Conservation (phyloP, 805 yeast species). For the Teunomyces panamensis region DNA sequence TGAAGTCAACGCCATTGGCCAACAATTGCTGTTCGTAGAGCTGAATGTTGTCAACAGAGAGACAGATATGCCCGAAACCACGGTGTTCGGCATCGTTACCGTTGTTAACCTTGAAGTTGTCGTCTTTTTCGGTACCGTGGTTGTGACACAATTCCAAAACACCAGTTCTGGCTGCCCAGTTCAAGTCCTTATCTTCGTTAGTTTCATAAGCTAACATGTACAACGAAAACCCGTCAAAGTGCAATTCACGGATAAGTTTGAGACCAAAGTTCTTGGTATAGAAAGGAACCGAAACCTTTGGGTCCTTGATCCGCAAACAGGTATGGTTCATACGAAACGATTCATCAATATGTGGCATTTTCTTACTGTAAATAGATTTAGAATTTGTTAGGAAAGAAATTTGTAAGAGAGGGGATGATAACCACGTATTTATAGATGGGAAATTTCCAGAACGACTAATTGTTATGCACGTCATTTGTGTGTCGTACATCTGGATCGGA, state of each 20-base stretch:
- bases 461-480: no score
- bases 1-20: conserved; percentile 63
- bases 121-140: conserved; percentile 65
- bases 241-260: conserved; percentile 51
- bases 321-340: conserved; percentile 60
- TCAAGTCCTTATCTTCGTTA: conserved; percentile 32
- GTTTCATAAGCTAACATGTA: conserved; percentile 56
- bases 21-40: conserved; percentile 58
- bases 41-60: conserved; percentile 78
- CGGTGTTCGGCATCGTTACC: conserved; percentile 84
- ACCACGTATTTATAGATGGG: no score
- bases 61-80: conserved; percentile 93
- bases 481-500: no score
- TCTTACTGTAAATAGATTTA: background rate
- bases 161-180: conserved; percentile 55
- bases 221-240: conserved; percentile 58
- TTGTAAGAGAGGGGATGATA: no score
- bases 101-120: conserved; percentile 57
- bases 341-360: conserved; percentile 31
- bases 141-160: conserved; percentile 81
- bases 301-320: conserved; percentile 79
- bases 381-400: background rate
- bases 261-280: conserved; percentile 76
- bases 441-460: no score
- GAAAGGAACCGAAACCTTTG: conserved; percentile 67